Evolutionary conservation across 1,139 yeast genomes (phyloP).

Genomic region (Entelexis paramagnoliae): DNA sequence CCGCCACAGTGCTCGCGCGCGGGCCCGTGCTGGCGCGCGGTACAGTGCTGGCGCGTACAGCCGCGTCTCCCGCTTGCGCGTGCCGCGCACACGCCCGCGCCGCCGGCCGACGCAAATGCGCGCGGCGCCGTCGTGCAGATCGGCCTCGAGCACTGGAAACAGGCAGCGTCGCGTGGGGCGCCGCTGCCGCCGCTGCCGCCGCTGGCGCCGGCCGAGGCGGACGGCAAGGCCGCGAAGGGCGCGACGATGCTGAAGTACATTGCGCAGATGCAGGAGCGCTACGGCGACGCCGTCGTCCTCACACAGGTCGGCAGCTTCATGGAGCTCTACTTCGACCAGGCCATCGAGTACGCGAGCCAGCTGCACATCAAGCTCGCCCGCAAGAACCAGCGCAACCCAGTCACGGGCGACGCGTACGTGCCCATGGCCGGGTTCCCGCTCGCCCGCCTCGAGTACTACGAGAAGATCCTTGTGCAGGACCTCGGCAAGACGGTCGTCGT

Average conservation of each 20-base stretch:
- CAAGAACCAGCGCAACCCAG: slow-evolving; percentile 25
- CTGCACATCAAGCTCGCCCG: slow-evolving; percentile 54
- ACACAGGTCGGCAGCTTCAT: slow-evolving; percentile 89
- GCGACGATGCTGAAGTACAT: slow-evolving; percentile 25
- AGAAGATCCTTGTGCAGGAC: slow-evolving; percentile 62
- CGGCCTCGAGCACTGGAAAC: slow-evolving; percentile 4
- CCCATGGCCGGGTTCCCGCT: slow-evolving; percentile 92
- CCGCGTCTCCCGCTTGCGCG: no score
- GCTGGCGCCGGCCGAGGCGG: not conserved
- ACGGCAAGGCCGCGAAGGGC: not conserved
- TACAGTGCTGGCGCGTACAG: no score
- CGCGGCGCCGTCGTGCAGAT: not conserved
- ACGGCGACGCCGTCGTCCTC: slow-evolving; percentile 63
- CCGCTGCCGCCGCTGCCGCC: slow-evolving; percentile 7
- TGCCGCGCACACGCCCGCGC: not conserved
- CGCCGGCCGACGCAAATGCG: no score
- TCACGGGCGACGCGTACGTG: slow-evolving; percentile 40
- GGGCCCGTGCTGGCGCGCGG: no score
- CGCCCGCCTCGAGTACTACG: slow-evolving; percentile 57
- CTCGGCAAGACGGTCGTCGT: slow-evolving; percentile 64
- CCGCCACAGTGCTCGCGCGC: no score
- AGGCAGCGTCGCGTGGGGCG: not conserved
- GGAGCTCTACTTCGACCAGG: slow-evolving; percentile 83
- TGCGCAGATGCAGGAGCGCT: slow-evolving; percentile 39
- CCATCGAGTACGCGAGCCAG: slow-evolving; percentile 58